A percentile compares a stretch with the other conserved stretches of the same genome.
Conservation (phyloP, 768 basidiomycete genomes). For the Boletus tomentosulus region DNA sequence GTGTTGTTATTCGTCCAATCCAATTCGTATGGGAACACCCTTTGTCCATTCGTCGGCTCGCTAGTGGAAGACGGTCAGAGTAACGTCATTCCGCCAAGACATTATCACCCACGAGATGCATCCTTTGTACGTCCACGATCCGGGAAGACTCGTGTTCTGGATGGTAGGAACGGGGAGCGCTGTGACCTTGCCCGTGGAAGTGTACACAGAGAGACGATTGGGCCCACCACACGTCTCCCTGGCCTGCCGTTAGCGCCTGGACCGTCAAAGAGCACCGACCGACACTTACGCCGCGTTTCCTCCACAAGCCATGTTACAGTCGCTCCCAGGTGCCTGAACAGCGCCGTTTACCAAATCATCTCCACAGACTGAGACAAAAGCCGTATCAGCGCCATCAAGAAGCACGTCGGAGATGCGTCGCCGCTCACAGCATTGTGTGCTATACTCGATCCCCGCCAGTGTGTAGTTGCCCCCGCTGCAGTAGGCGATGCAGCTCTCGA, state of each 20-base stretch:
- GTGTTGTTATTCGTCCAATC: slow-evolving; percentile 60
- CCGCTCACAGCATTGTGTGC: slow-evolving; percentile 46
- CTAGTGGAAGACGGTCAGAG: slow-evolving; percentile 29
- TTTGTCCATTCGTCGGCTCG: slow-evolving; percentile 39
- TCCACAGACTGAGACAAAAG: slow-evolving; percentile 57
- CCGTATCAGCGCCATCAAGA: neutral
- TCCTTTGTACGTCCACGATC: slow-evolving; percentile 60
- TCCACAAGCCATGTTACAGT: slow-evolving; percentile 72
- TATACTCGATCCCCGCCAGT: slow-evolving; percentile 67
- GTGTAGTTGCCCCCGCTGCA: slow-evolving; percentile 58
- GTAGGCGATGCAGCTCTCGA: slow-evolving; percentile 56
- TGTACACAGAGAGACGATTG: slow-evolving; percentile 68
- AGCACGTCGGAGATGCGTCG: neutral
- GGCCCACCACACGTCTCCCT: slow-evolving; percentile 73
- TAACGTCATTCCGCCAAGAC: neutral
- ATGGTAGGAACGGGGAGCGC: slow-evolving; percentile 55
- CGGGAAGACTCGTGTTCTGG: slow-evolving; percentile 56
- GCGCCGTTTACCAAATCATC: slow-evolving; percentile 62
- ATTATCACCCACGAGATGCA: slow-evolving; percentile 53
- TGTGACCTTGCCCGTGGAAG: slow-evolving; percentile 46
- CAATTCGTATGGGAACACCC: slow-evolving; percentile 59
- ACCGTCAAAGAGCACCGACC: neutral
- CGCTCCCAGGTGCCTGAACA: slow-evolving; percentile 39
- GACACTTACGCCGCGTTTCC: slow-evolving; percentile 58
- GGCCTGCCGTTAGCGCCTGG: slow-evolving; percentile 5